Conservation (phyloP, 2,329 filamentous ascomycete species). For the Talaromyces sp. region DNA sequence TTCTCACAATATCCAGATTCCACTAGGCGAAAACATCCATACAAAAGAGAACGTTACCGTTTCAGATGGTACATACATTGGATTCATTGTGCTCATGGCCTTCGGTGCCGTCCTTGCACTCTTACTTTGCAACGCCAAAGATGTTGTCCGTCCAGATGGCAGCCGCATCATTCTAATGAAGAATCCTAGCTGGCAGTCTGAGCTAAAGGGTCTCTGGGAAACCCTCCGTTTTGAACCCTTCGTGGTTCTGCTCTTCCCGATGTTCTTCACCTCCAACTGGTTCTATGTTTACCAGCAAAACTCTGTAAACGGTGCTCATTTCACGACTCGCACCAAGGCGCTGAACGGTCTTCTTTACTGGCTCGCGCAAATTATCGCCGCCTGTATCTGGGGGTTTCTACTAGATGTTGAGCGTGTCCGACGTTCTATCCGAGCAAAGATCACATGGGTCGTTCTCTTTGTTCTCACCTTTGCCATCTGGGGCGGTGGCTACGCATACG, state of each 20-base stretch:
- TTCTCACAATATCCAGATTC: slow-evolving; percentile 24
- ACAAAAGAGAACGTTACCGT: slow-evolving; percentile 35
- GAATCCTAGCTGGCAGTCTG: slow-evolving; percentile 78
- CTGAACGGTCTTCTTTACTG: slow-evolving; percentile 77
- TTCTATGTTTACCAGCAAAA: slow-evolving; percentile 79
- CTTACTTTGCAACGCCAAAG: slow-evolving; percentile 67
- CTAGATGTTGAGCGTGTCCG: slow-evolving; percentile 63
- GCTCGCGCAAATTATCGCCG: slow-evolving; percentile 72
- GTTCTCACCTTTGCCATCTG: slow-evolving; percentile 74
- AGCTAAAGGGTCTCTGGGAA: slow-evolving; percentile 72
- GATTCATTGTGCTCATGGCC: slow-evolving; percentile 77
- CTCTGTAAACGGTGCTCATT: slow-evolving; percentile 67
- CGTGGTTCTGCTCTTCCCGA: slow-evolving; percentile 73
- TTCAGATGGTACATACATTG: slow-evolving; percentile 75
- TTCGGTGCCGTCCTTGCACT: slow-evolving; percentile 68
- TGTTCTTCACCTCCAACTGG: slow-evolving; percentile 77
- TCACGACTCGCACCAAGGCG: slow-evolving; percentile 70
- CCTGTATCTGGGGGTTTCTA: slow-evolving; percentile 67
- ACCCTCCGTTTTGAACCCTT: slow-evolving; percentile 69
- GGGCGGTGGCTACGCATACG: slow-evolving; percentile 78
- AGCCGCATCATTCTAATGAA: slow-evolving; percentile 81
- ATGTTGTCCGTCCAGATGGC: slow-evolving; percentile 73
- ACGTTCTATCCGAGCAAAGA: slow-evolving; percentile 67
- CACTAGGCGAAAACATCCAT: slow-evolving; percentile 45
- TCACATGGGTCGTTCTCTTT: slow-evolving; percentile 62